phyloP scores from a whole-genome alignment of 2,329 filamentous ascomycete genomes.

The Cordyceps militaris region DNA sequence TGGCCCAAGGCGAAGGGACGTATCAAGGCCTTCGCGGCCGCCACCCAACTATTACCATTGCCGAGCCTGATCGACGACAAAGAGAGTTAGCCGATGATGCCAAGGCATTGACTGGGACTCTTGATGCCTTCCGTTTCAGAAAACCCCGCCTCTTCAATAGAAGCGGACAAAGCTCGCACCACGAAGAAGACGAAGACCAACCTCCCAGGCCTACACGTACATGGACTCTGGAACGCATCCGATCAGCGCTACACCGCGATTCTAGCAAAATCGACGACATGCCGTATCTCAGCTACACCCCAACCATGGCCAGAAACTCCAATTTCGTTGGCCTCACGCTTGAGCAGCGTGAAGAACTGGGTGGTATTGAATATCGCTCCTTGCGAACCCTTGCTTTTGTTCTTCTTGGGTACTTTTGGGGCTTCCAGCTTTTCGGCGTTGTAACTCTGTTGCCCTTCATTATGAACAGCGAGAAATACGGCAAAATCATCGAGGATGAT shows the following conservation, averaged over 20 bases:
- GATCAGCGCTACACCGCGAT: constrained; percentile 47
- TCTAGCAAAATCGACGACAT: constrained; percentile 45
- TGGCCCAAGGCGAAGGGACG: background rate
- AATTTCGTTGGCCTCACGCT: constrained; percentile 82
- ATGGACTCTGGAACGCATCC: constrained; percentile 53
- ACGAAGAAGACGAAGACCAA: constrained; percentile 22
- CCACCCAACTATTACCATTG: constrained; percentile 57
- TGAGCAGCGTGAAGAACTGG: constrained; percentile 88
- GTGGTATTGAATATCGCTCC: constrained; percentile 92
- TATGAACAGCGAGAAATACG: constrained; percentile 53
- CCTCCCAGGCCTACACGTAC: constrained; percentile 22
- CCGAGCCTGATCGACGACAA: constrained; percentile 46
- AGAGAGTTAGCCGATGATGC: constrained; percentile 36
- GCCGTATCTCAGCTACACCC: constrained; percentile 91
- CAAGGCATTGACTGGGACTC: constrained; percentile 32
- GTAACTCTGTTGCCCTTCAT: constrained; percentile 78
- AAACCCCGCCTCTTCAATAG: constrained; percentile 34
- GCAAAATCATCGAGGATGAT: constrained; percentile 51
- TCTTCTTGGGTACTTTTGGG: constrained; percentile 71
- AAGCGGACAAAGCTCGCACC: constrained; percentile 29
- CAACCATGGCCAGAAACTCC: constrained; percentile 88
- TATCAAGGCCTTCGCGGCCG: constrained; percentile 26
- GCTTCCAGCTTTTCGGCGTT: constrained; percentile 72
- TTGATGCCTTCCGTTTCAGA: constrained; percentile 37
- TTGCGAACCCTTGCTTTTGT: constrained; percentile 79